A percentile compares a stretch with the other conserved stretches of the same genome.
Conservation (phyloP, 2,329 filamentous ascomycete species). For the Cryphonectria naterciae region DNA sequence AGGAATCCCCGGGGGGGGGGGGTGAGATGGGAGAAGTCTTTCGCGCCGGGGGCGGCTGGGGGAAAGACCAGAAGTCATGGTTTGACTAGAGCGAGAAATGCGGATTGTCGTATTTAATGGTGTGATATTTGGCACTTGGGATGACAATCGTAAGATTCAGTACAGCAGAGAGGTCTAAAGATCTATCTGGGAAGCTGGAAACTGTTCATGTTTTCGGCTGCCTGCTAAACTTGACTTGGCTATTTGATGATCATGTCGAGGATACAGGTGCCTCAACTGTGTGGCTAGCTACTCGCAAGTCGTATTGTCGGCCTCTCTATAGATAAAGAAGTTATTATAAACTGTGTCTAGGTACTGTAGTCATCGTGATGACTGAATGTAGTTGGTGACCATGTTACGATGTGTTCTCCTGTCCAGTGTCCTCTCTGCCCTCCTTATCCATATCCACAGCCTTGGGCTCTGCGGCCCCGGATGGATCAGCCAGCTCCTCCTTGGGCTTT, state of each 20-base stretch:
- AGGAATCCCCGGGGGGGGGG: too few species aligned
- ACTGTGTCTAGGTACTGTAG: not conserved
- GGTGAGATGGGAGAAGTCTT: not conserved
- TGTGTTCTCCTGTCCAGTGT: not conserved
- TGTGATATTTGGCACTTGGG: not conserved
- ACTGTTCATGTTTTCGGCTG: not conserved
- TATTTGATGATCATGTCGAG: not conserved
- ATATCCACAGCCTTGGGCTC: not conserved
- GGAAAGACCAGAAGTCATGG: not conserved
- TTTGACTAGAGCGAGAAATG: not conserved
- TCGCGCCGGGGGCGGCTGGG: too few species aligned
- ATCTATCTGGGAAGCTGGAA: too few species aligned
- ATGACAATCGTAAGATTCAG: not conserved
- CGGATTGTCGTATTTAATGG: not conserved
- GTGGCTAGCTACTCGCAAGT: not conserved
- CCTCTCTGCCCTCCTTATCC: not conserved
- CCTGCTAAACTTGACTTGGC: too few species aligned
- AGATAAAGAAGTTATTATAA: not conserved
- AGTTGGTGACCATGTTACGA: not conserved
- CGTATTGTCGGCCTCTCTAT: not conserved
- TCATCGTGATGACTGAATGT: not conserved
- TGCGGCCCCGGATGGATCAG: not conserved
- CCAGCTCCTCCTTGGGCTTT: conserved; percentile 28
- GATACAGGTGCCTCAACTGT: not conserved
- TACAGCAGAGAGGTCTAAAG: not conserved